Percentiles rank a stretch among this genome's conserved stretches.
Conservation (phyloP, 192 early-diverging fungal species). For the Coemansia sp. region DNA sequence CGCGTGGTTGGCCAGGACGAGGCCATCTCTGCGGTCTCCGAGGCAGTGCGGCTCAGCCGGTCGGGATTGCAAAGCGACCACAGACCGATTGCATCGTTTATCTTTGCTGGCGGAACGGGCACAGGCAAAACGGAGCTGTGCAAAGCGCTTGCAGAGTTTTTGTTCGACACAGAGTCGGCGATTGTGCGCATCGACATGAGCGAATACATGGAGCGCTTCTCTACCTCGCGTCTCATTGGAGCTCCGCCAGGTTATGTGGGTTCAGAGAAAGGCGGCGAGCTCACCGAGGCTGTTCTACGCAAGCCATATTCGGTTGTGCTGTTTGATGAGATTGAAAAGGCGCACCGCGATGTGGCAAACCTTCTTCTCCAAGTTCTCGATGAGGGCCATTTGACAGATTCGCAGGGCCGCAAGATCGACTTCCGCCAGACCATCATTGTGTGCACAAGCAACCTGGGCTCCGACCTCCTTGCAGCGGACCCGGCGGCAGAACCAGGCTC, state of each 20-base stretch:
- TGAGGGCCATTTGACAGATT: constrained; percentile 79
- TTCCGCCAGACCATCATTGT: constrained; percentile 84
- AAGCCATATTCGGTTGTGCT: constrained; percentile 79
- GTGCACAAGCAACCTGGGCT: constrained; percentile 81
- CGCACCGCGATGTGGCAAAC: constrained; percentile 87
- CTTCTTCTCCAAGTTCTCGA: constrained; percentile 91
- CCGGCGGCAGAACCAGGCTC: constrained; percentile 38
- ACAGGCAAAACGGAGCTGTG: constrained; percentile 82
- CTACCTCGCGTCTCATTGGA: constrained; percentile 74
- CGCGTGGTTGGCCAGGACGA: constrained; percentile 76
- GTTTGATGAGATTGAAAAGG: constrained; percentile 85
- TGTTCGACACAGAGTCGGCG: constrained; percentile 74
- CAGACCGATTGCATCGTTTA: constrained; percentile 75
- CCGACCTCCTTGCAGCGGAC: constrained; percentile 63
- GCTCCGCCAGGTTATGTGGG: constrained; percentile 83
- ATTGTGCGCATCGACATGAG: constrained; percentile 82
- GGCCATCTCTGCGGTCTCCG: constrained; percentile 68
- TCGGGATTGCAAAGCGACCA: constrained; percentile 75
- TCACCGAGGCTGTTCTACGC: constrained; percentile 78
- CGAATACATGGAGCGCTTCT: constrained; percentile 75
- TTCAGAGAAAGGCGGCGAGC: constrained; percentile 75
- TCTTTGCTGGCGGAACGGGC: constrained; percentile 85
- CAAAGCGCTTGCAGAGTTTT: constrained; percentile 74
- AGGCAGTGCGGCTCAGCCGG: constrained; percentile 76
- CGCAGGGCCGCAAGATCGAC: constrained; percentile 74